Percentiles rank a stretch among this genome's conserved stretches.
These are phyloP conservation scores for Cystobasidium sp. DNA, from an alignment of 1,284 basidiomycete species.

Conservation along the genomic window DNA sequence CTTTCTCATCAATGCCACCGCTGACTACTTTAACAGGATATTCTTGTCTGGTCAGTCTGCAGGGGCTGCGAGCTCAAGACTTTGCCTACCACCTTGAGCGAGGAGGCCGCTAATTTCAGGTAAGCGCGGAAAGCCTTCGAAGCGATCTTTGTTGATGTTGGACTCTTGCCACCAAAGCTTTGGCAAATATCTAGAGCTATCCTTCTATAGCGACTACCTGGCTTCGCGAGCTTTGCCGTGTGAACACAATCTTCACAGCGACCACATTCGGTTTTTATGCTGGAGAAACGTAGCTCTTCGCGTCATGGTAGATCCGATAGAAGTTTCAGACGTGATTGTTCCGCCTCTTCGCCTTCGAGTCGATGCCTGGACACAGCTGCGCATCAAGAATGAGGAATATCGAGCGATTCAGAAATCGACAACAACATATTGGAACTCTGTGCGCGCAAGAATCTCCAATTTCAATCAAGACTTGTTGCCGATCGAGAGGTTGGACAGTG, in stretches of 20 bases:
- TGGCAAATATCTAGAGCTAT: constrained; percentile 87
- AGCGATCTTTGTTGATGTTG: background rate
- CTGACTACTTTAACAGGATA: constrained; percentile 65
- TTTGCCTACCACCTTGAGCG: constrained; percentile 61
- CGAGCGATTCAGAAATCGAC: constrained; percentile 75
- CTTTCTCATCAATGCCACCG: constrained; percentile 51
- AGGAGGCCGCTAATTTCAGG: constrained; percentile 68
- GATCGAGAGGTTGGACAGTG: constrained; percentile 48
- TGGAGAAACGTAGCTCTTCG: constrained; percentile 71
- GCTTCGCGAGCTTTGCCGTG: constrained; percentile 60
- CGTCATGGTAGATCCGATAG: constrained; percentile 83
- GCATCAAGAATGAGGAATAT: constrained; percentile 89
- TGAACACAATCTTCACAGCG: constrained; percentile 89
- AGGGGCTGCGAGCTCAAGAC: constrained; percentile 66
- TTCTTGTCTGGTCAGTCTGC: constrained; percentile 93
- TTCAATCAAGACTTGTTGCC: constrained; percentile 54
- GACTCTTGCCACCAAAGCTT: constrained; percentile 61
- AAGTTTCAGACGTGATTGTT: constrained; percentile 82
- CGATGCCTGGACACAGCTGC: constrained; percentile 79
- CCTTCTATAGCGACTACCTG: constrained; percentile 87
- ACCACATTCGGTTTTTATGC: constrained; percentile 92
- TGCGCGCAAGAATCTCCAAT: constrained; percentile 62
- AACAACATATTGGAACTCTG: constrained; percentile 65
- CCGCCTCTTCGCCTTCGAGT: constrained; percentile 86
- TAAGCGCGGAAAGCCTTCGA: background rate